Evolutionary conservation across 257 asterid species (phyloP).

Genomic region (Rauvolfia tetraphylla): DNA sequence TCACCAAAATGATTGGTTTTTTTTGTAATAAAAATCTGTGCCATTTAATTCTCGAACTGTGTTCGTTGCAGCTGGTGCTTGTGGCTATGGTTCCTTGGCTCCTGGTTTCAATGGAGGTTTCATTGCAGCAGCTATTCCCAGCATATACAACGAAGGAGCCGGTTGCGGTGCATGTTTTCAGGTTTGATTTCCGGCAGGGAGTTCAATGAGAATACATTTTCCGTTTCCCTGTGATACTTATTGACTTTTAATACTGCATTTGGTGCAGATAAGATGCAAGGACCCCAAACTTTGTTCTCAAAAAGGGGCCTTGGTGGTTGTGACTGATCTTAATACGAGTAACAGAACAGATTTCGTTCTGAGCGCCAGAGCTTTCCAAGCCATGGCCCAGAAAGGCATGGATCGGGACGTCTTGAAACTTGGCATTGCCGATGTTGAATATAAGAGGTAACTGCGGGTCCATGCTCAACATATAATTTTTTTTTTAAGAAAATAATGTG

Average conservation of each 20-base stretch:
- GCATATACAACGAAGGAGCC: conserved; percentile 61
- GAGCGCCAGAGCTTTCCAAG: conserved; percentile 62
- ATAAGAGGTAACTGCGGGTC: conserved; percentile 41
- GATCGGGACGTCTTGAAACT: conserved; percentile 42
- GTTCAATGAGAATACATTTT: not conserved
- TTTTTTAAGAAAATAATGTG: too few species aligned
- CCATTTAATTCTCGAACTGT: not conserved
- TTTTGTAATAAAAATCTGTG: not conserved
- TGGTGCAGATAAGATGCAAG: conserved; percentile 64
- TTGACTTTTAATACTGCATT: not conserved
- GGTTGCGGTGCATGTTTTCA: conserved; percentile 93
- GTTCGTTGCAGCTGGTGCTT: conserved; percentile 62
- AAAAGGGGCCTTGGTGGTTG: conserved; percentile 46
- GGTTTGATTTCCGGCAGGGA: conserved; percentile 25
- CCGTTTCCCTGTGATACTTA: not conserved
- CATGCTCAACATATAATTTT: not conserved
- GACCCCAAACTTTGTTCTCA: conserved; percentile 40
- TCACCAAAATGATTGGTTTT: not conserved
- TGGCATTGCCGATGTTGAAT: conserved; percentile 56
- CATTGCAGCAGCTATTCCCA: conserved; percentile 67
- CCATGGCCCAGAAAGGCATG: conserved; percentile 62
- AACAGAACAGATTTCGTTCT: conserved; percentile 64
- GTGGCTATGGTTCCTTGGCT: conserved; percentile 72
- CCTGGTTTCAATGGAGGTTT: conserved; percentile 46
- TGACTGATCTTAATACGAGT: conserved; percentile 44